Conservation (phyloP, 108 stramenopile genomes). For the Skeletonema tropicum region DNA sequence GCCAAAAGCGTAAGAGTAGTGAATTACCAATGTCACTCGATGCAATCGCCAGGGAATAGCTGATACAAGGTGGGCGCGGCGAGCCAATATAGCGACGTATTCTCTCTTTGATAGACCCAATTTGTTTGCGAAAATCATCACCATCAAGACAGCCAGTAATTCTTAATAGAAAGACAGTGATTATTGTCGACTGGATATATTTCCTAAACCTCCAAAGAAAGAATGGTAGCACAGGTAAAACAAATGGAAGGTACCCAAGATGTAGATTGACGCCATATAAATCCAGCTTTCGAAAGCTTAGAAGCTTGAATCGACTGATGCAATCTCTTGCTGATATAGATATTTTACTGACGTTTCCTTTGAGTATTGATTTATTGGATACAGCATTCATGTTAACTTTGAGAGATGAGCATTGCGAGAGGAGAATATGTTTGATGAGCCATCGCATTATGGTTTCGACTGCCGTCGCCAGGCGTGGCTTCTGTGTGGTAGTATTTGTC, state of each 20-base stretch:
- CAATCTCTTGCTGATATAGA: not conserved
- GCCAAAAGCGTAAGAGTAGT: not conserved
- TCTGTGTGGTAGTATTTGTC: not conserved
- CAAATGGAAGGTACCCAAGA: conserved; percentile 14
- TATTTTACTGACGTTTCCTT: conserved; percentile 2
- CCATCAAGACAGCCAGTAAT: not conserved
- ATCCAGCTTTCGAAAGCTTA: conserved; percentile 2
- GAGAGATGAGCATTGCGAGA: conserved; percentile 3
- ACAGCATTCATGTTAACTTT: not conserved
- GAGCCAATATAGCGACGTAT: not conserved
- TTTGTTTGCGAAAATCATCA: not conserved
- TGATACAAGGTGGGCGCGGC: not conserved
- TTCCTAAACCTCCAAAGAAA: conserved; percentile 5
- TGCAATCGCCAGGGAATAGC: not conserved
- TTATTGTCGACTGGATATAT: not conserved
- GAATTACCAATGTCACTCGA: conserved; percentile 4
- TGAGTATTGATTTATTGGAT: conserved; percentile 4
- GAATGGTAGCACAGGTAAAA: conserved; percentile 8
- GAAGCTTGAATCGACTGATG: conserved; percentile 8
- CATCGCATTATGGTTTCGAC: not conserved
- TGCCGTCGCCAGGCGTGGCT: not conserved
- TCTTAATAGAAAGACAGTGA: not conserved
- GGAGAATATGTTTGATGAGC: not conserved
- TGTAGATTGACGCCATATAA: not conserved
- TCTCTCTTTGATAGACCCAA: conserved; percentile 1